A percentile compares a stretch with the other conserved stretches of the same genome.
These are phyloP conservation scores for Mikania micrantha DNA, from an alignment of 129 eudicot species.

Conservation along the genomic window DNA sequence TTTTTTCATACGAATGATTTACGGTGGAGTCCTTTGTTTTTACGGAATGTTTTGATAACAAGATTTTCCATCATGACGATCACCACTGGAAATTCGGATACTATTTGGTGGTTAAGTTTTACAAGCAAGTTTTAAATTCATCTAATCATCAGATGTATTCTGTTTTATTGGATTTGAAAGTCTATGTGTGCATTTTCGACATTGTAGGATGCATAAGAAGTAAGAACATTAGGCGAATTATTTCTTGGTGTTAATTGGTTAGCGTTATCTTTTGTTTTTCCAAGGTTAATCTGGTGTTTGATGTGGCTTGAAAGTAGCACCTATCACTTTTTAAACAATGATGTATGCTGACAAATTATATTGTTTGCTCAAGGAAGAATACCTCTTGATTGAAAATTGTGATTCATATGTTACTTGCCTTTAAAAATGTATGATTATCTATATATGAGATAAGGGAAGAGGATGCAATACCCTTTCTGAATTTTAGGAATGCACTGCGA, in stretches of 20 bases:
- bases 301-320: neutral
- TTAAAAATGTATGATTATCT: too few relatives aligned
- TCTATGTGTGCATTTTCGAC: neutral
- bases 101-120: neutral
- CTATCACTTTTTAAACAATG: neutral
- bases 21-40: neutral
- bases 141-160: neutral
- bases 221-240: neutral
- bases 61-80: neutral
- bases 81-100: neutral
- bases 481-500: neutral
- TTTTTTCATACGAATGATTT: neutral
- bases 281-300: slow-evolving; percentile 5
- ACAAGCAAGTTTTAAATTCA: neutral
- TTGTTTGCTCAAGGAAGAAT: neutral
- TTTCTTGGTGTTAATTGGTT: neutral
- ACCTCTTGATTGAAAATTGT: neutral
- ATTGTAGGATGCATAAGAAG: neutral
- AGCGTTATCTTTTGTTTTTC: too few relatives aligned
- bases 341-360: neutral
- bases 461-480: neutral
- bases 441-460: neutral
- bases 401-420: neutral
- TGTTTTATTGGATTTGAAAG: neutral
- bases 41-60: slow-evolving; percentile 3